phyloP scores from a whole-genome alignment of 176 grass and related monocot species.

The Canna indica region DNA sequence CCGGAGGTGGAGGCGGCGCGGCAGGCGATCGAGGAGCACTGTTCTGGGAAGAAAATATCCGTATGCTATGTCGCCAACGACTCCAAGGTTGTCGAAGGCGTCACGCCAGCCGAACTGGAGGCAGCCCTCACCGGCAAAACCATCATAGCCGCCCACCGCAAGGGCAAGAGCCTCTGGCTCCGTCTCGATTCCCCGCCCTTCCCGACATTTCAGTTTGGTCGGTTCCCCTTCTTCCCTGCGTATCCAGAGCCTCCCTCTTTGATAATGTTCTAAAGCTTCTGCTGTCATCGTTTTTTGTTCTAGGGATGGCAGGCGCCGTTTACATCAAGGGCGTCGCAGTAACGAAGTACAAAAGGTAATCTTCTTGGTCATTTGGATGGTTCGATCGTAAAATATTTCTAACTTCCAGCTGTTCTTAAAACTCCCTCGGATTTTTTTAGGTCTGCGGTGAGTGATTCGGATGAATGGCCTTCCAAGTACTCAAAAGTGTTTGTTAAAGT shows the following conservation, averaged over 20 bases:
- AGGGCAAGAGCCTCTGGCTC: slow-evolving; percentile 89
- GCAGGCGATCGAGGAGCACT: slow-evolving; percentile 66
- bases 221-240: neutral
- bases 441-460: slow-evolving; percentile 45
- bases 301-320: slow-evolving; percentile 73
- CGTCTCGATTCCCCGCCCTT: slow-evolving; percentile 66
- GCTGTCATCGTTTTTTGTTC: neutral
- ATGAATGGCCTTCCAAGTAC: slow-evolving; percentile 95
- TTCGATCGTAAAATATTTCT: neutral
- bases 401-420: neutral
- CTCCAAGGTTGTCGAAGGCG: slow-evolving; percentile 44
- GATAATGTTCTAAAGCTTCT: too few species aligned
- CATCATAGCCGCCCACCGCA: slow-evolving; percentile 51
- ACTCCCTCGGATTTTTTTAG: slow-evolving; percentile 26
- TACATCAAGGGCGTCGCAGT: slow-evolving; percentile 78
- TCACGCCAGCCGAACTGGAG: slow-evolving; percentile 35
- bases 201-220: slow-evolving; percentile 93
- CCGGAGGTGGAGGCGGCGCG: slow-evolving; percentile 89
- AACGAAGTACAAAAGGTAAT: slow-evolving; percentile 75
- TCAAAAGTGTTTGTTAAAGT: slow-evolving; percentile 86
- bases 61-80: slow-evolving; percentile 57
- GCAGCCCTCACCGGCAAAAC: slow-evolving; percentile 48
- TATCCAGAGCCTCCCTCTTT: neutral
- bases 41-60: slow-evolving; percentile 53
- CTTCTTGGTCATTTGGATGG: neutral